phyloP scores from a whole-genome alignment of 2,329 filamentous ascomycete genomes.

The Stylonectria norvegica region DNA sequence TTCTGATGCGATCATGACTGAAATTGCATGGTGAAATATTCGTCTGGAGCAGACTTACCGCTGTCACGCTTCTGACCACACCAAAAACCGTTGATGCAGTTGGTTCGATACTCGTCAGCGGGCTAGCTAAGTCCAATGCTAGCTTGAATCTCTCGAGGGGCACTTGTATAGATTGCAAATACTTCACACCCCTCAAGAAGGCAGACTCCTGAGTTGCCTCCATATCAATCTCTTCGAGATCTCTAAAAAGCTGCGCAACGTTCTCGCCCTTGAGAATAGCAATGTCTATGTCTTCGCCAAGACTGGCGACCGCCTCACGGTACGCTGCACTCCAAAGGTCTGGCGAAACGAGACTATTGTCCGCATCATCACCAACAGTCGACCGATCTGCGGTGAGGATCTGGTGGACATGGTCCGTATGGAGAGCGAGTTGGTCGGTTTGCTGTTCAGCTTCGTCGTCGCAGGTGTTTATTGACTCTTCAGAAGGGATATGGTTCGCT shows the following conservation, averaged over 20 bases:
- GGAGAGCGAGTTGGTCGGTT: neutral
- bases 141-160: constrained; percentile 16
- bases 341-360: neutral
- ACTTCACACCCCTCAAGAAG: constrained; percentile 13
- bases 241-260: constrained; percentile 22
- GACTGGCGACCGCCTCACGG: constrained; percentile 25
- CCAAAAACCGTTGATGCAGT: constrained; percentile 22
- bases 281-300: constrained; percentile 23
- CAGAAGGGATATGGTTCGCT: neutral
- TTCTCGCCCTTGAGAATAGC: constrained; percentile 25
- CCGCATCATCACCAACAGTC: constrained; percentile 1
- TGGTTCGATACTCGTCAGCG: constrained; percentile 22
- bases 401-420: neutral
- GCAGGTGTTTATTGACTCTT: too few relatives aligned
- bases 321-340: constrained; percentile 29
- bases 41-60: constrained; percentile 17
- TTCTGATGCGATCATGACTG: neutral
- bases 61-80: constrained; percentile 23
- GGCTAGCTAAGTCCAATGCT: constrained; percentile 13
- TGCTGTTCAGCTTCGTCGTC: constrained; percentile 1
- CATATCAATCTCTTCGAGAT: constrained; percentile 23
- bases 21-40: neutral
- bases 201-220: constrained; percentile 19
- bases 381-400: neutral
- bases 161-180: constrained; percentile 11